A percentile compares a stretch with the other conserved stretches of the same genome.
phyloP scores from a whole-genome alignment of 345 rosid species.

The Dimocarpus longan region DNA sequence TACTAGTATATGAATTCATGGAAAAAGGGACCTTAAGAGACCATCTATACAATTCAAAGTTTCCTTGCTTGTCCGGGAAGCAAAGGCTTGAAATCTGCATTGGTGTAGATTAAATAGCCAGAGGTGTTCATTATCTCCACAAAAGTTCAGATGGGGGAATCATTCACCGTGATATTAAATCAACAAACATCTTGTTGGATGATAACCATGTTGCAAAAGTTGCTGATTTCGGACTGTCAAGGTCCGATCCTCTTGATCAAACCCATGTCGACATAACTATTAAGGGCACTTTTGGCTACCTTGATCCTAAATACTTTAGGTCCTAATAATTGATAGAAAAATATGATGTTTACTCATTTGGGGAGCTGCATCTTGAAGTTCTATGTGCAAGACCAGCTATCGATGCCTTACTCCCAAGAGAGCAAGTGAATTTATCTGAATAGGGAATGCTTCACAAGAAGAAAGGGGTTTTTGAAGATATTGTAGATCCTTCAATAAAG shows the following conservation, averaged over 20 bases:
- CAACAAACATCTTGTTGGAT: constrained; percentile 62
- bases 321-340: constrained; percentile 53
- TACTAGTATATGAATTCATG: constrained; percentile 61
- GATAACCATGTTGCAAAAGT: constrained; percentile 50
- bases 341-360: constrained; percentile 62
- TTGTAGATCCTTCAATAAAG: constrained; percentile 43
- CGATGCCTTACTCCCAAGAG: constrained; percentile 31
- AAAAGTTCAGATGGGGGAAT: constrained; percentile 42
- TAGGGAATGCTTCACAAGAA: constrained; percentile 41
- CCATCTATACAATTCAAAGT: constrained; percentile 44
- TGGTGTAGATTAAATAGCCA: constrained; percentile 59
- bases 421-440: constrained; percentile 51
- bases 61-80: constrained; percentile 47
- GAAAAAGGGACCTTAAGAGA: constrained; percentile 56
- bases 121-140: constrained; percentile 57
- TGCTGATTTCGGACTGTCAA: constrained; percentile 67
- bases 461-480: constrained; percentile 41
- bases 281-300: constrained; percentile 62
- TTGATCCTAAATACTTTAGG: constrained; percentile 56
- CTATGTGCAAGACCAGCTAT: constrained; percentile 56
- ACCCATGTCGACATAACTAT: constrained; percentile 44
- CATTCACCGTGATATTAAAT: constrained; percentile 64
- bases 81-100: constrained; percentile 65
- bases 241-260: constrained; percentile 31
- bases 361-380: constrained; percentile 58